Base-by-base conservation (phyloP, 495 filamentous ascomycete genomes). In the Friedmanniomyces endolithicus region DNA sequence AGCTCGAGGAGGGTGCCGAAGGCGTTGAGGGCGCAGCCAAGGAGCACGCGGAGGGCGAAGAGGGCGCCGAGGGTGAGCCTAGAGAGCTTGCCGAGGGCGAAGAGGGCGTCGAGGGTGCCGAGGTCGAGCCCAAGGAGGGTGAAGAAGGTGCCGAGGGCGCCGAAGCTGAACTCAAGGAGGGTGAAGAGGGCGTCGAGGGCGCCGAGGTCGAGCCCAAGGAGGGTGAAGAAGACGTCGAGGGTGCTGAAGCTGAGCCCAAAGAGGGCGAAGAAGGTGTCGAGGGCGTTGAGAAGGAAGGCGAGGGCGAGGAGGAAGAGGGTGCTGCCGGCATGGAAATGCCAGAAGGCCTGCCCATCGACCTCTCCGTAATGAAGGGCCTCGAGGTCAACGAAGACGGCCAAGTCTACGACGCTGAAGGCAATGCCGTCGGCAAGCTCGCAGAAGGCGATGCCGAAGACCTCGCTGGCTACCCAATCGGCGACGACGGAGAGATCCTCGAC, bases 371-470 rank as follows among this genome's bases (percentile, higher is more conserved):
- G 20, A 77, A 77, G 25, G 80, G 78, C 23, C 68, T 79, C 12
- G 69, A 75, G 45, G 76, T 83, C 11, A 68, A 75, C 16, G 75
- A 80, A 33, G 76, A 74, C n/a, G 80, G 80, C 11, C 59, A 75
- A 16, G 75, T 83, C 55, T 64, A 74, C 52, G 74, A 80, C 50
- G 61, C 71, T 12, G 75, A 77, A 52, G 80, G 80, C 44, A 75
- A 76, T 35, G 57, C 75, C 9, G 60, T 83, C 22, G 82, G 80
- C 41, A 72, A 73, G 22, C 72, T 83, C 20, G 74, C 74, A 16
- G 80, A 84, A 57, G 80, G 80, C 16, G 73, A 81, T 29, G 75
- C 79, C 1, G 73, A 80, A 57, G 79, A 82, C 56, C 73, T 84
- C 34, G 74, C 74, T 16, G 81, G 79, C 9, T 75, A 77, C 60